phyloP scores from a whole-genome alignment of 78 protist species.

The Pigoraptor vietnamica region DNA sequence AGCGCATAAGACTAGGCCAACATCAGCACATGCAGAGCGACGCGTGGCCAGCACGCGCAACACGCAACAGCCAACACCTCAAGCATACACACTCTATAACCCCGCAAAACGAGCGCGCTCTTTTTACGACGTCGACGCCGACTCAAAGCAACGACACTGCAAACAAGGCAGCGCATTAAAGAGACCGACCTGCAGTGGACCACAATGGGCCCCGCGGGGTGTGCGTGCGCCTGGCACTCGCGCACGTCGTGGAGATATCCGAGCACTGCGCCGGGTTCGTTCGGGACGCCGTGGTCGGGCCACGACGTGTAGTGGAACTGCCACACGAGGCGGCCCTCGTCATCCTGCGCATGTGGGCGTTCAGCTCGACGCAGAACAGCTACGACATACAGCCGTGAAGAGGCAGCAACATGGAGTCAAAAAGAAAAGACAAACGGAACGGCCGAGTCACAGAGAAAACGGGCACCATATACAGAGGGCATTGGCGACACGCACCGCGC shows the following conservation, averaged over 20 bases:
- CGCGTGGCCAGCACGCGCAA: neutral
- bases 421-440: neutral
- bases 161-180: no score
- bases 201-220: neutral
- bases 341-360: neutral
- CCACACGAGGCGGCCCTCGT: neutral
- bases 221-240: neutral
- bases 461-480: neutral
- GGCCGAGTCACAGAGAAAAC: no score
- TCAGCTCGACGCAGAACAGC: no score
- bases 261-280: neutral
- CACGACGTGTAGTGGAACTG: constrained; percentile 11
- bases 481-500: neutral
- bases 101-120: no score
- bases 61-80: neutral
- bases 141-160: no score
- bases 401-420: neutral
- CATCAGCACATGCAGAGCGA: neutral
- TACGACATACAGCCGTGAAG: neutral
- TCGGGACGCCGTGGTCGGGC: constrained; percentile 20
- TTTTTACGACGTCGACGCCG: no score
- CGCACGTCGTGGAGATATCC: neutral
- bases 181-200: constrained; percentile 11
- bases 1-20: neutral
- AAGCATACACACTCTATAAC: neutral